Evolutionary conservation across 768 basidiomycete genomes (phyloP), one percentile per base, ranked within the genome.

Genomic region (Lepiota brunneoincarnata): DNA sequence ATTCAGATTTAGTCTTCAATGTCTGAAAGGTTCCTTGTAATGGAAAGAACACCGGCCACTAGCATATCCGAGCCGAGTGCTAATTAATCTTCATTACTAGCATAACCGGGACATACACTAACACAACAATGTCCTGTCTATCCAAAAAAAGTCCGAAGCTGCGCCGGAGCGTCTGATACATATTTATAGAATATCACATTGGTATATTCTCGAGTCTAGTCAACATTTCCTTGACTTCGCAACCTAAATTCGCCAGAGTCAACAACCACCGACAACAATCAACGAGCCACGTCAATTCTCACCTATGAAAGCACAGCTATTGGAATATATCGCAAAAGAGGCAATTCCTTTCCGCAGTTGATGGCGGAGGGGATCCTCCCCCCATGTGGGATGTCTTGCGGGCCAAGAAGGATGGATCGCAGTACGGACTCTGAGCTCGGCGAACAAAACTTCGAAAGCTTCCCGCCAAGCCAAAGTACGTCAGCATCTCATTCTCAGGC

Each of bases 371-470:
- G 52, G 52, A 15, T 54, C 52, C 31, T 54, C 50, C 4, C 17
- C 43, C 7, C n/a, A 21, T 10, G 26, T 9, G 20, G 42, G 15
- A 28, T 46, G 37, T 2, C 44, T 20, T 12, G 15, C 37, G 1
- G 43, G 20, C 52, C 37, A 46, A 12, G 44, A 39, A 12, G 42
- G 34, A 15, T 45, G 44, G 7, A 18, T 15, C 6, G 43, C 31
- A 17, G 6, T 28, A 17, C 43, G 51, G n/a, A 14, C 34, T 11
- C 28, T 38, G 6, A 54, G 35, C 20, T 54, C 52, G 5, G 45
- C 36, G 20, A 54, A 26, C 11, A 54, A 45, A 6, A 54, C 52
- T 14, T 54, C 44, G 28, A 54, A 54, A 28, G 52, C 52, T 18
- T 44, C 44, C 18, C 52, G 43, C 52, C 52, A 54, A n/a, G 52